Evolutionary conservation across 805 yeast genomes (phyloP), one percentile per base, ranked within the genome.

Genomic region (Metschnikowia gelsemii): DNA sequence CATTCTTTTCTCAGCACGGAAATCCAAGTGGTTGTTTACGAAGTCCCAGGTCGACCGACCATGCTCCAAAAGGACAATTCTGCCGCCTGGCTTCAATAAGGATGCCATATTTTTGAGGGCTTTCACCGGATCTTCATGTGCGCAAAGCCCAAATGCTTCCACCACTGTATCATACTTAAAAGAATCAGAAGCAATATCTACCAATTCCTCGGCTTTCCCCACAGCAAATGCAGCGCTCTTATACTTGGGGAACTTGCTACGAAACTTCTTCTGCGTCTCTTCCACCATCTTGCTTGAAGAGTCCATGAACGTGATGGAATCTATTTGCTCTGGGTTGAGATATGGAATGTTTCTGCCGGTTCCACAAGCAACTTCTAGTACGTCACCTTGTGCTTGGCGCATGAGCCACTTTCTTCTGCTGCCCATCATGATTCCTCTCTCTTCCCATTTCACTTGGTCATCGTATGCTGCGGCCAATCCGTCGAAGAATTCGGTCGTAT

Each of bases 81-180:
- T 76, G 26, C 99, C 99, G 12, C 88, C 91, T 0, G 97, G 96
- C 55, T 84, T 85, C 50, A 93, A 73, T 28, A 93, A 64, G 20
- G 67, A 55, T 12, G 75, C 70, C 80, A 93, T 87, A 55, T 86
- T 87, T 47, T 80, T 66, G 54, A 93, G 68, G 0, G 96, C 95
- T 45, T 66, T 69, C 1, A 86, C 88, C 0, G 99, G 99, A 58
- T 93, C 95, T 52, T 90, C 84, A 57, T 93, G 97, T 0, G 98
- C 90, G 64, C 99, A 93, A 33, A 93, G 68, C 0, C 99, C 99
- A 66, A 93, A 93, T 0, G 97, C 87, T 63, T 93, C 98, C 35
- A 87, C 75, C 18, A 93, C 84, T 0, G 97, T 90, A 59, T 93
- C 99, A 59, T 91, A 93, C 56, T 81, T 81, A 45, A 84, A 72